Evolutionary conservation across 2,329 filamentous ascomycete species (phyloP), one percentile per base, ranked within the genome.

Genomic region (Exophiala mesophila): DNA sequence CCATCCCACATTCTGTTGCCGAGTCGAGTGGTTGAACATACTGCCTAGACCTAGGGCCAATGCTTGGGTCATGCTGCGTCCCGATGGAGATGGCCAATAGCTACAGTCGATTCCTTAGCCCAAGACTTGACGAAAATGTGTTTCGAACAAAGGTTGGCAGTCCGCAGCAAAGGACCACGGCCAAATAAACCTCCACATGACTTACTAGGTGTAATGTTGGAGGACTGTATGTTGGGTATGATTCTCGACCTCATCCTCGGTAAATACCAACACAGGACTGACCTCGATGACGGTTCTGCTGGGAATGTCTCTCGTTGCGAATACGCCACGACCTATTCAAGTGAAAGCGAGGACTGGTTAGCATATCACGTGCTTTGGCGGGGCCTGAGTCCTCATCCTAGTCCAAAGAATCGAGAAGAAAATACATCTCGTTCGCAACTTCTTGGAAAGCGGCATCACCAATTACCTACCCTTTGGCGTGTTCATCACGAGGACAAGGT

Each of bases 11-110:
- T 76, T 77, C 47, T 76, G 73, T 12, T 65, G 50, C 18, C 32
- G 41, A 0, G 59, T 61, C 2, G 71, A 73, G 53, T 77, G 73
- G 45, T 77, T 77, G 62, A 77, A 76, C 67, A 76, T 72, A 30
- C 66, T 70, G 15, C 73, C 73, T 0, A 77, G 61, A 3, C 73
- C 73, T 19, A 77, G 64, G 9, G 74, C 63, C 2, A 77, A 58
- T 7, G 73, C 73, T 58, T 77, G 73, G 63, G 64, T 41, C 58
- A 62, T 43, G 51, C 54, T 36, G 44, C 56, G 12, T 57, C 57
- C 41, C 20, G 46, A 35, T 23, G 42, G 26, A 15, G 52, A 50
- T 4, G 58, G 57, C 56, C 58, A 59, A 31, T 57, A 57, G 42
- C 55, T 59, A n/a, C n/a, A n/a, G n/a, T n/a, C n/a, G n/a, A n/a